phyloP scores from a whole-genome alignment of 495 filamentous ascomycete species.

The Melanomma pulvis-pyrius region DNA sequence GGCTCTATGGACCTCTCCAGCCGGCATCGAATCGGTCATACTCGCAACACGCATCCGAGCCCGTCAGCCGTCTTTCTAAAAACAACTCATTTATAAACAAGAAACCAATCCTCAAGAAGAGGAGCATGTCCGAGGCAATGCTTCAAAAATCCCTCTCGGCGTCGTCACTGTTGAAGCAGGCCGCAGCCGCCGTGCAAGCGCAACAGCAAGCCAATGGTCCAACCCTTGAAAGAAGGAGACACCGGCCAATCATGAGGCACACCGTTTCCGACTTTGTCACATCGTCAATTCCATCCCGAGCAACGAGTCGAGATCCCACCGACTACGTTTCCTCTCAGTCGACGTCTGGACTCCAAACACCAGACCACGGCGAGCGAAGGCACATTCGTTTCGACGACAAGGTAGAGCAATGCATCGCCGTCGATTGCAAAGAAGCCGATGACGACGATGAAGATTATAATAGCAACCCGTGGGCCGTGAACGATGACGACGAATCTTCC shows the following conservation, averaged over 20 bases:
- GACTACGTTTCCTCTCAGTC: slow-evolving; percentile 61
- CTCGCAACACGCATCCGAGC: slow-evolving; percentile 56
- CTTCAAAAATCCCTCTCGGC: slow-evolving; percentile 87
- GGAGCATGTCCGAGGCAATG: slow-evolving; percentile 94
- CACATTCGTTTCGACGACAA: slow-evolving; percentile 97
- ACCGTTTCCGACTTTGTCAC: slow-evolving; percentile 69
- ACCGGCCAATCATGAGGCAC: slow-evolving; percentile 53
- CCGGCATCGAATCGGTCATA: slow-evolving; percentile 50
- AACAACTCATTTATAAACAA: slow-evolving; percentile 79
- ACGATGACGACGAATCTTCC: slow-evolving; percentile 63
- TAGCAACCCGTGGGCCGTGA: slow-evolving; percentile 44
- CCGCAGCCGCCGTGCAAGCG: slow-evolving; percentile 86
- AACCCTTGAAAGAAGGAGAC: slow-evolving; percentile 35
- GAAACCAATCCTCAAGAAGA: slow-evolving; percentile 96
- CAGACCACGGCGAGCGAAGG: slow-evolving; percentile 63
- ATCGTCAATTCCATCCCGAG: slow-evolving; percentile 55
- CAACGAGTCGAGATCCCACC: slow-evolving; percentile 58
- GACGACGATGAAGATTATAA: slow-evolving; percentile 65
- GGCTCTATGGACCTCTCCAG: slow-evolving; percentile 94
- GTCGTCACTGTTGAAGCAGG: slow-evolving; percentile 90
- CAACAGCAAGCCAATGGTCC: slow-evolving; percentile 65
- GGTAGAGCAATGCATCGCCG: slow-evolving; percentile 93
- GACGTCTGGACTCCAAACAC: slow-evolving; percentile 68
- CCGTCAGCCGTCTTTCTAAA: slow-evolving; percentile 66
- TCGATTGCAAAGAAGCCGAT: slow-evolving; percentile 77